These are phyloP conservation scores for Mucor ambiguus DNA, from an alignment of 371 early-diverging fungal genomes.

Conservation along the genomic window DNA sequence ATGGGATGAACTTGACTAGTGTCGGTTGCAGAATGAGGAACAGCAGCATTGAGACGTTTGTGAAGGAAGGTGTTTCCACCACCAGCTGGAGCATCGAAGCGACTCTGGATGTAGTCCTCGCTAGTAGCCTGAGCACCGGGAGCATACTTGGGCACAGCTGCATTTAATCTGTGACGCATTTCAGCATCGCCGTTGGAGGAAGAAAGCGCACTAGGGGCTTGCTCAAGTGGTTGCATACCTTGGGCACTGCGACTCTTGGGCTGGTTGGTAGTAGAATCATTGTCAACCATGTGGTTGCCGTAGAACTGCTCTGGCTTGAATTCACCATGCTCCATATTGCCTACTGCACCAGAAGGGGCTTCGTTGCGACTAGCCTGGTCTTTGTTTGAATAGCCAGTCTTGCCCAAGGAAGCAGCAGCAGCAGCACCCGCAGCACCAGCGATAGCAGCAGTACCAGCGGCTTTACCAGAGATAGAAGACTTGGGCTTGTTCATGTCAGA, in stretches of 20 bases:
- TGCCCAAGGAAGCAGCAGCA: neutral
- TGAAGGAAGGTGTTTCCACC: neutral
- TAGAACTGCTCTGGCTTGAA: neutral
- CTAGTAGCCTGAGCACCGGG: neutral
- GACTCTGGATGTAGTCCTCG: neutral
- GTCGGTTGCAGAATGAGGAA: neutral
- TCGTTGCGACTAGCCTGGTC: neutral
- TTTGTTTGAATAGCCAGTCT: neutral
- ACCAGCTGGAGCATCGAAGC: neutral
- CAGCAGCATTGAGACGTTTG: neutral
- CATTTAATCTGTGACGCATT: neutral
- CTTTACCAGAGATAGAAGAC: neutral
- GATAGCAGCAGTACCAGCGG: neutral
- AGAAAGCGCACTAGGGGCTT: neutral
- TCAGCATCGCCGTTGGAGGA: neutral
- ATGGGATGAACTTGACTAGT: neutral
- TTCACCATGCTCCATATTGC: neutral
- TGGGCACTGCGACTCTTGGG: neutral
- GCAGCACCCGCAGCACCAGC: neutral
- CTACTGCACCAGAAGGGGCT: neutral
- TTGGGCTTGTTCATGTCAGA: neutral
- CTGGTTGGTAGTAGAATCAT: neutral
- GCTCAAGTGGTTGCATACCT: neutral
- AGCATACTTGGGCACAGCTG: neutral
- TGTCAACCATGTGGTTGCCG: neutral